Conservation (phyloP, 2,329 filamentous ascomycete species). For the Alternaria sp. region DNA sequence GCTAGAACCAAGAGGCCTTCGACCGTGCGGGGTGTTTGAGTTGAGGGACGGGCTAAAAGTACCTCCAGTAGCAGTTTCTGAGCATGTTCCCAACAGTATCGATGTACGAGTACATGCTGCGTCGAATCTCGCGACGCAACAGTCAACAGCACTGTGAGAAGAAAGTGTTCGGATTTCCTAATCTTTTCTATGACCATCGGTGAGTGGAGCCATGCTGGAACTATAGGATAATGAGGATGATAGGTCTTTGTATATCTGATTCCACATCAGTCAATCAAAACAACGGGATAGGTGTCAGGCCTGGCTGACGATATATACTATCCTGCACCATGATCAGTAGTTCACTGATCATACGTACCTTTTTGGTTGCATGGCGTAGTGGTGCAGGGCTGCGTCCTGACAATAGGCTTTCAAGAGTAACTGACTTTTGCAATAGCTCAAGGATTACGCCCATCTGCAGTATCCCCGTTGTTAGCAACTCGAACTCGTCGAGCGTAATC, state of each 20-base stretch:
- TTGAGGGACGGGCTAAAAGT: not conserved
- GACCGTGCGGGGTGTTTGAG: not conserved
- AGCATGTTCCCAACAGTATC: not conserved
- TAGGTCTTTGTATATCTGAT: not conserved
- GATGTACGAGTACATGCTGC: not conserved
- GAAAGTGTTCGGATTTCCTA: not conserved
- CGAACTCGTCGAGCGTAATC: not conserved
- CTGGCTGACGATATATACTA: no score
- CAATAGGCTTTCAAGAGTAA: not conserved
- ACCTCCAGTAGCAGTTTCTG: not conserved
- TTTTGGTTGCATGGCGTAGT: no score
- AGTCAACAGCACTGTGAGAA: not conserved
- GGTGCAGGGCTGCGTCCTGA: no score
- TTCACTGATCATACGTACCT: no score
- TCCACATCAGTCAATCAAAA: not conserved
- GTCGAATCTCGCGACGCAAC: not conserved
- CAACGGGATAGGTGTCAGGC: not conserved
- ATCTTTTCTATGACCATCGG: not conserved
- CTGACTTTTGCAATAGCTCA: not conserved
- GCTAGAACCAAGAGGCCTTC: not conserved
- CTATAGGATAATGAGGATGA: not conserved
- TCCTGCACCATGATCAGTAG: no score
- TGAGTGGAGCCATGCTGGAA: not conserved
- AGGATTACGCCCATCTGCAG: not conserved
- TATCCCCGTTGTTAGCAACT: not conserved